phyloP scores from a whole-genome alignment of 441 rosid species.

The Raphanus hybrid region DNA sequence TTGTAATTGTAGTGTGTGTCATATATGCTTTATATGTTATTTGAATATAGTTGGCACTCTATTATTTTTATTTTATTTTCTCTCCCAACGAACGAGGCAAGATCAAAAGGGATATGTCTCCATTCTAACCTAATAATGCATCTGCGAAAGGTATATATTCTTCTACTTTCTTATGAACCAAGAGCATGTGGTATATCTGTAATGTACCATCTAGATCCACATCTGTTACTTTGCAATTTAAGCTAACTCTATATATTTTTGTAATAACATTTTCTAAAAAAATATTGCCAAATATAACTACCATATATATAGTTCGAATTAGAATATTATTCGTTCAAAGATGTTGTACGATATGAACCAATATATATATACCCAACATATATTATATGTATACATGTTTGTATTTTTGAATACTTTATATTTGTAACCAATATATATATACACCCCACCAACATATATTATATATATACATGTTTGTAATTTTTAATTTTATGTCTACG shows the following conservation, averaged over 20 bases:
- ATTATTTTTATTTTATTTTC: background rate
- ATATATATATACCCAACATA: background rate
- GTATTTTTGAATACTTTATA: background rate
- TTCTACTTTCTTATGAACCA: slow-evolving; percentile 40
- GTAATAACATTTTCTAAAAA: background rate
- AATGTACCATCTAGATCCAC: slow-evolving; percentile 44
- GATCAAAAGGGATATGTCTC: slow-evolving; percentile 34
- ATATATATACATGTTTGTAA: background rate
- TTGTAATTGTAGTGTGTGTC: background rate
- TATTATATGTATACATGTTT: background rate
- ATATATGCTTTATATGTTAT: background rate
- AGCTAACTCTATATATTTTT: slow-evolving; percentile 19
- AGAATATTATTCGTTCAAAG: background rate
- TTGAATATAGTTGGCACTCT: background rate
- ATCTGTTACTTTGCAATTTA: slow-evolving; percentile 52
- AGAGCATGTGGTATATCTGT: slow-evolving; percentile 49
- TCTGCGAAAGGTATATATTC: slow-evolving; percentile 37
- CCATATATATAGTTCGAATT: too few species aligned
- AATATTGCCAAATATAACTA: background rate
- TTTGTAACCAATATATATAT: background rate
- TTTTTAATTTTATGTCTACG: slow-evolving; percentile 1
- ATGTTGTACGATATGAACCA: slow-evolving; percentile 10
- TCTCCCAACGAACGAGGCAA: slow-evolving; percentile 33
- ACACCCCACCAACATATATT: background rate
- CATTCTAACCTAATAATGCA: slow-evolving; percentile 37